phyloP scores from a whole-genome alignment of 1,284 basidiomycete species.

The Puccinia triticina region DNA sequence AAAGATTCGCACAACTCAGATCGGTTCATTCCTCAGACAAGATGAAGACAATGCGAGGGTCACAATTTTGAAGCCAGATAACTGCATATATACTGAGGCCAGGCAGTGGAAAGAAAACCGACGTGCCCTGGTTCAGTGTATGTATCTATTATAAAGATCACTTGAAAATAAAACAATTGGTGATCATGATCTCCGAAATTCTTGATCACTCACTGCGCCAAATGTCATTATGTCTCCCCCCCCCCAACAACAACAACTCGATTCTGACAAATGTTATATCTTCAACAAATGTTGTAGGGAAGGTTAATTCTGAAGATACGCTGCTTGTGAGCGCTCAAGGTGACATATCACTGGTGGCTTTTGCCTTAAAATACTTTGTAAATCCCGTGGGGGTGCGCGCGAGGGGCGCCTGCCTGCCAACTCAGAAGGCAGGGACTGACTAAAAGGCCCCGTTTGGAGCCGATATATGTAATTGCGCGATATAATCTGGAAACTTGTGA shows the following conservation, averaged over 20 bases:
- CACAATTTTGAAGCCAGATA: slow-evolving; percentile 7
- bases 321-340: background rate
- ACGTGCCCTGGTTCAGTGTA: background rate
- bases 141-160: slow-evolving; percentile 1
- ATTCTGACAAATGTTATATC: background rate
- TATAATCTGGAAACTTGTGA: no score
- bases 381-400: background rate
- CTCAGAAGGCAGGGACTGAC: no score
- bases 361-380: slow-evolving; percentile 15
- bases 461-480: no score
- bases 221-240: background rate
- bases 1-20: slow-evolving; percentile 25
- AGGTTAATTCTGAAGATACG: background rate
- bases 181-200: background rate
- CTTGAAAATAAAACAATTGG: background rate
- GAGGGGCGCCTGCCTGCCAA: background rate
- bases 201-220: background rate
- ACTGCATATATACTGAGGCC: background rate
- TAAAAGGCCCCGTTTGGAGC: no score
- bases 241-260: no score
- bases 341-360: slow-evolving; percentile 14
- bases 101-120: background rate
- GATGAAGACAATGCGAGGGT: background rate
- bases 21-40: background rate
- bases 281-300: slow-evolving; percentile 10